Evolutionary conservation across 352 stramenopile species (phyloP), one percentile per base, ranked within the genome.

Genomic region (Proteromonas lacertae): DNA sequence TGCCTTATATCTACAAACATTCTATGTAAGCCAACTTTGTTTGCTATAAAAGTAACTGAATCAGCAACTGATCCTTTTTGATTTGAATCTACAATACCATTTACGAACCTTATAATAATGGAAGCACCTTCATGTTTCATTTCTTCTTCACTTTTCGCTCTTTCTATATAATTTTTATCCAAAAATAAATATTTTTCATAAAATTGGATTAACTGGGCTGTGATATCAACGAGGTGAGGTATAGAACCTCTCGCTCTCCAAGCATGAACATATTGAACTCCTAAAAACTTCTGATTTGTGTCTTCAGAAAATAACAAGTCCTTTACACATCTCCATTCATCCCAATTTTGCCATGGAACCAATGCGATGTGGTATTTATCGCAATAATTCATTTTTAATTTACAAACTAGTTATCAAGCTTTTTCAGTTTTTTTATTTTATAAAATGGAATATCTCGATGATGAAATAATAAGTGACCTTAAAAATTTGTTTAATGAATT

Each of bases 1-100:
- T 48, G 42, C 10, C 42, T 10, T 7, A 48, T 5, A 6, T 48
- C 42, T 12, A 48, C 42, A 45, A 48, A 40, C 24, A 24, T 32
- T n/a, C 37, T 23, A 4, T 36, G 42, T 29, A 48, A 24, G 4
- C 42, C 30, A 8, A 45, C 14, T 33, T 14, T 14, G 20, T 45
- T 22, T 12, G 42, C 42, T 7, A 45, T 17, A 16, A 20, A 22
- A 1, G 42, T 34, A 2, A 48, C 28, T 22, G 42, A 45, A 4
- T 26, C 5, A 17, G 38, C 36, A 35, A 35, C 45, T 4, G 33
- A 36, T 6, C 31, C 32, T 32, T 41, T 23, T 31, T 48, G 42
- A 26, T 40, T 38, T 13, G 25, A 20, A 1, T 48, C 42, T 1
- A 45, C 35, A 4, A 48, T 41, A 9, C 36, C 36, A 45, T 48